phyloP scores from a whole-genome alignment of 352 stramenopile genomes.

The Peronospora destructor region DNA sequence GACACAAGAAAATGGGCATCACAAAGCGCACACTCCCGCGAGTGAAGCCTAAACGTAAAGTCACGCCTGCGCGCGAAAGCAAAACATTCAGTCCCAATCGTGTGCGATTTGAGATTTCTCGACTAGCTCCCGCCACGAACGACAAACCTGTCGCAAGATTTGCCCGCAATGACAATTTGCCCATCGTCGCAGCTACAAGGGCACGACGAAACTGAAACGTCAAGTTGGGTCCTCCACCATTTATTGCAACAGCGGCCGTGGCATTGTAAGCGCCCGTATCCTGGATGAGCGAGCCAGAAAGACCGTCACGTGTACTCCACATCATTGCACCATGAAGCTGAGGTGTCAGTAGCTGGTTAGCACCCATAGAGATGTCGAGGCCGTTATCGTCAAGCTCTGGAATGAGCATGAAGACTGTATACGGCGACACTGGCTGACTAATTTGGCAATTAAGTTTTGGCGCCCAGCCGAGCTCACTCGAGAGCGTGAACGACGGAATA shows the following conservation, averaged over 20 bases:
- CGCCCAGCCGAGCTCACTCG: slow-evolving; percentile 67
- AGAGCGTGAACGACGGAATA: slow-evolving; percentile 49
- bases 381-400: slow-evolving; percentile 66
- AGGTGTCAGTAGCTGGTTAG: slow-evolving; percentile 54
- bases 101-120: slow-evolving; percentile 52
- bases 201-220: slow-evolving; percentile 44
- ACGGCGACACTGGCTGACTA: slow-evolving; percentile 61
- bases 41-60: slow-evolving; percentile 63
- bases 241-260: slow-evolving; percentile 41
- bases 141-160: slow-evolving; percentile 44
- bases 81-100: slow-evolving; percentile 53
- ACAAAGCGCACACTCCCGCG: slow-evolving; percentile 77
- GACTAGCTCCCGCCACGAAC: slow-evolving; percentile 43
- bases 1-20: slow-evolving; percentile 73
- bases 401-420: slow-evolving; percentile 70
- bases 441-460: slow-evolving; percentile 71
- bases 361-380: slow-evolving; percentile 62
- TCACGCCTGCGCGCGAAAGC: slow-evolving; percentile 48
- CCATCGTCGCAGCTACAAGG: slow-evolving; percentile 32
- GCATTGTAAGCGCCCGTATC: slow-evolving; percentile 37
- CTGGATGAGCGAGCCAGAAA: slow-evolving; percentile 57
- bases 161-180: slow-evolving; percentile 49
- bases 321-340: slow-evolving; percentile 73
- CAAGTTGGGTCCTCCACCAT: slow-evolving; percentile 43
- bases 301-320: slow-evolving; percentile 69